Evolutionary conservation across 768 basidiomycete species (phyloP), one percentile per base, ranked within the genome.

Genomic region (Russula earlei): DNA sequence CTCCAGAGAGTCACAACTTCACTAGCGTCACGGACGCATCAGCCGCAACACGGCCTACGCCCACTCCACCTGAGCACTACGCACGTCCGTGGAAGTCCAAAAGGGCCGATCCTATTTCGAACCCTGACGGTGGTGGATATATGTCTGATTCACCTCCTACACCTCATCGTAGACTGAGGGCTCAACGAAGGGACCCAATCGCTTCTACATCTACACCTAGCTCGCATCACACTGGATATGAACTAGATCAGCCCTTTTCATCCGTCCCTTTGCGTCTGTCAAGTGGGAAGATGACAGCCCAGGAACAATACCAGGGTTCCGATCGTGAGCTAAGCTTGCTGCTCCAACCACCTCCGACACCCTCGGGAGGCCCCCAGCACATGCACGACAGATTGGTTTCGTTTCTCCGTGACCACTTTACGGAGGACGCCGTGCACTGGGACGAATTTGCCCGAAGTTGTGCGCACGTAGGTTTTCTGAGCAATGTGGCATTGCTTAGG

Each of bases 401-500:
- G 34, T 58, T 54, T 31, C 52, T 58, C 14, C 52, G 31, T 31
- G 36, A 49, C 7, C 14, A 19, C 14, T 49, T 58, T 48, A 38
- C 33, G 52, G 46, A 43, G 12, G 56, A 58, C 41, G 6, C 19
- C 12, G 11, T 27, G 27, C 20, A 31, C 27, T 58, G 56, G 52
- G 49, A 58, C 24, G 52, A 58, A 20, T 58, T 58, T 41, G 7
- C 47, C 22, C 41, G 50, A 44, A 38, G 49, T 17, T 47, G 27
- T 19, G 46, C 52, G 31, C 56, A 49, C 1, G 34, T 43, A 1
- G 45, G 33, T 31, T 54, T 42, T 2, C 17, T 58, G 47, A 54
- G 52, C 52, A 58, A 58, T 36, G 52, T n/a, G 36, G 31, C 29
- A 17, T 19, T 58, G 22, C 56, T 58, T 14, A 54, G 52, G 34